These are phyloP conservation scores for Nelumbo lutea DNA, from an alignment of 164 flowering plant species.

Conservation along the genomic window DNA sequence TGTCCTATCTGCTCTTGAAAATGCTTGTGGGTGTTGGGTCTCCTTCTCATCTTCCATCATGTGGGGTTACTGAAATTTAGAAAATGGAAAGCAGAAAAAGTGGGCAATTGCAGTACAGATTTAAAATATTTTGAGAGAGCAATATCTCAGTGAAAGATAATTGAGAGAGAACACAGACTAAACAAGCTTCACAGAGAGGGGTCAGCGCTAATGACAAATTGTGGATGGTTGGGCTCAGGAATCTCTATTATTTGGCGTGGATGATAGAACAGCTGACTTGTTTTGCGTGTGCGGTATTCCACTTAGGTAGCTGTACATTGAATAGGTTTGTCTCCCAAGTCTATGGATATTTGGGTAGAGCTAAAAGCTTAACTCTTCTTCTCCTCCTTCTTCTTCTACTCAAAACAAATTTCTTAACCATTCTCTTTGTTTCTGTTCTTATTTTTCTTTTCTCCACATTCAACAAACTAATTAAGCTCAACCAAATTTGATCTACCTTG, in stretches of 20 bases:
- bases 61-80: neutral
- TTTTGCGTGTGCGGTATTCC: neutral
- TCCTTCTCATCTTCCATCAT: slow-evolving; percentile 4
- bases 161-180: neutral
- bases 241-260: neutral
- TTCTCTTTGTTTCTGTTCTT: neutral
- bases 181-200: neutral
- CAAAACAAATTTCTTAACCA: no score
- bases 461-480: neutral
- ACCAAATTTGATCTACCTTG: neutral
- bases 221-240: neutral
- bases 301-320: neutral
- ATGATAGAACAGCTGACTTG: neutral
- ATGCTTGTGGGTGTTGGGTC: slow-evolving; percentile 2
- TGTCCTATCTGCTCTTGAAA: neutral
- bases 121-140: neutral
- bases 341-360: neutral
- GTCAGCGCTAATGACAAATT: neutral
- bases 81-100: neutral
- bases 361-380: no score
- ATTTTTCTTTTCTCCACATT: neutral
- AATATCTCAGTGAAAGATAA: neutral
- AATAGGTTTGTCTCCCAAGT: neutral
- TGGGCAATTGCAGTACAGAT: neutral
- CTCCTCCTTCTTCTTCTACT: no score